phyloP scores from a whole-genome alignment of 805 yeast species.

The Myxozyma neotropica region DNA sequence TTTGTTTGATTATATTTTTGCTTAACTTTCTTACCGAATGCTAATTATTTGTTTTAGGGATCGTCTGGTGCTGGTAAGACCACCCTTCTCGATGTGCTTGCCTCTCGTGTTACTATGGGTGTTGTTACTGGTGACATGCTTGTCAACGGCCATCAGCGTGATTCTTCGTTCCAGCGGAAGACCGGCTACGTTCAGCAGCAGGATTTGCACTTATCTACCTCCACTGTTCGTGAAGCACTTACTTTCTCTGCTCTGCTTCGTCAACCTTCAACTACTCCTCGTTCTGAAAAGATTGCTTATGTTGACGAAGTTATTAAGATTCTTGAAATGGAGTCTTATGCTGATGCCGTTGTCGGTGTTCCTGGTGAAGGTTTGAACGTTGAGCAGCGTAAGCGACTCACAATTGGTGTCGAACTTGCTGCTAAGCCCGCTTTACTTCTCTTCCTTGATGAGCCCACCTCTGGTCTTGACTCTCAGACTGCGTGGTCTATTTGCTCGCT shows the following conservation, averaged over 20 bases:
- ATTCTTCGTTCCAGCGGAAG: conserved; percentile 69
- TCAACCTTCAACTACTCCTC: conserved; percentile 60
- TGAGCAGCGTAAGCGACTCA: conserved; percentile 66
- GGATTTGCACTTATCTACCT: conserved; percentile 68
- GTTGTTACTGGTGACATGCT: conserved; percentile 71
- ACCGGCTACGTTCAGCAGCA: conserved; percentile 85
- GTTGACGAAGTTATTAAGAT: conserved; percentile 68
- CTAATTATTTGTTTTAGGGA: conserved; percentile 45
- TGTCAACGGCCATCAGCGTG: conserved; percentile 69
- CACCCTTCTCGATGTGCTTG: conserved; percentile 65
- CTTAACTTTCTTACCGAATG: neutral
- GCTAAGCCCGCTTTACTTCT: conserved; percentile 67
- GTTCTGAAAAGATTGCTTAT: conserved; percentile 62
- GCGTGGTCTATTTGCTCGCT: conserved; percentile 72
- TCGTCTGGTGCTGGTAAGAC: conserved; percentile 89
- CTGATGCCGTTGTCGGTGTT: conserved; percentile 80
- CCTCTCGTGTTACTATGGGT: conserved; percentile 72
- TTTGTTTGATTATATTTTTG: neutral
- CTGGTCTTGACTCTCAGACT: conserved; percentile 65
- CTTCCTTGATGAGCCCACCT: conserved; percentile 70
- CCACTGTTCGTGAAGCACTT: conserved; percentile 76
- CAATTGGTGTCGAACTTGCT: conserved; percentile 73
- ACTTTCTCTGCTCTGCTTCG: conserved; percentile 72
- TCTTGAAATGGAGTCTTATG: conserved; percentile 68
- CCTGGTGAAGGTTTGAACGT: conserved; percentile 74